Percentiles rank a stretch among this genome's conserved stretches.
Conservation (phyloP, 1,139 yeast genomes). For the Chernovozyma sophiae-reginae region DNA sequence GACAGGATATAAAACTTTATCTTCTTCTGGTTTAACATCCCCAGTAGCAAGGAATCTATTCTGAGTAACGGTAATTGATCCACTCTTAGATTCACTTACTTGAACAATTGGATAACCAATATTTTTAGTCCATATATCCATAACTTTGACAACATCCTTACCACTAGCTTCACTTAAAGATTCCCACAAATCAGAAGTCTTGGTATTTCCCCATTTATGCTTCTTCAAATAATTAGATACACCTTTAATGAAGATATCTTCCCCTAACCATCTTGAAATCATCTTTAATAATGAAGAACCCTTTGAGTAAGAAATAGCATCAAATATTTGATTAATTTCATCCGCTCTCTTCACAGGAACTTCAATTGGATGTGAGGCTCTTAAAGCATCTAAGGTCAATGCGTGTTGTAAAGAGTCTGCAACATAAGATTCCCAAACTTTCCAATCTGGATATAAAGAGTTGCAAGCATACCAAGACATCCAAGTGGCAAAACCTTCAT, state of each 20-base stretch:
- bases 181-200: slow-evolving; percentile 77
- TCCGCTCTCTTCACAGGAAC: slow-evolving; percentile 78
- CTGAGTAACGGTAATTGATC: slow-evolving; percentile 41
- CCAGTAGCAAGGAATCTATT: slow-evolving; percentile 54
- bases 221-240: slow-evolving; percentile 65
- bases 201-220: slow-evolving; percentile 73
- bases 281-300: slow-evolving; percentile 72
- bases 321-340: slow-evolving; percentile 82
- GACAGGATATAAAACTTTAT: slow-evolving; percentile 68
- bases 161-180: slow-evolving; percentile 72
- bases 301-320: slow-evolving; percentile 77
- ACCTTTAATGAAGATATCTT: slow-evolving; percentile 63
- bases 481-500: slow-evolving; percentile 89
- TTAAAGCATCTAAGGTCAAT: slow-evolving; percentile 62
- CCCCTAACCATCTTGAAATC: slow-evolving; percentile 68
- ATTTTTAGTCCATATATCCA: slow-evolving; percentile 80
- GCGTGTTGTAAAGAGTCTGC: slow-evolving; percentile 69
- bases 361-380: slow-evolving; percentile 82
- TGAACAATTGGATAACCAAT: slow-evolving; percentile 79
- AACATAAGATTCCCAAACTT: slow-evolving; percentile 73
- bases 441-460: slow-evolving; percentile 80
- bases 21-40: slow-evolving; percentile 45
- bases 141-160: slow-evolving; percentile 64
- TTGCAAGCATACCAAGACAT: slow-evolving; percentile 81
- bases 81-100: slow-evolving; percentile 29